A percentile compares a stretch with the other conserved stretches of the same genome.
Evolutionary conservation across 768 basidiomycete genomes (phyloP).

Genomic region (Boletus rubescentipes): DNA sequence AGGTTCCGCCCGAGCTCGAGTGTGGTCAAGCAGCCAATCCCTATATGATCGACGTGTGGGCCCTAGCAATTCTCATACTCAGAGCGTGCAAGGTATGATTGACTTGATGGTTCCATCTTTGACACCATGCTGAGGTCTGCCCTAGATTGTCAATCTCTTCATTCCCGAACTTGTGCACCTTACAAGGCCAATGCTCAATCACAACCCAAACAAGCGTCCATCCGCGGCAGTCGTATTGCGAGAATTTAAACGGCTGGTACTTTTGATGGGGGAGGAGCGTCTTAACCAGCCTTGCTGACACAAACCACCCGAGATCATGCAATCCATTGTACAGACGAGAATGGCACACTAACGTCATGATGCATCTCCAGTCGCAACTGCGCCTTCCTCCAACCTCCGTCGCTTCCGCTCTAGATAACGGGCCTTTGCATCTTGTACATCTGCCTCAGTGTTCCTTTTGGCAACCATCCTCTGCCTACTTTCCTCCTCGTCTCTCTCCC

Average conservation of each 20-base stretch:
- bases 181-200: slow-evolving; percentile 58
- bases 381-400: slow-evolving; percentile 57
- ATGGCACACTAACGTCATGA: no score
- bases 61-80: slow-evolving; percentile 61
- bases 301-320: not conserved
- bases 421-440: slow-evolving; percentile 70
- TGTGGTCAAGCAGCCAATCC: slow-evolving; percentile 49
- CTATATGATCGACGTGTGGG: slow-evolving; percentile 76
- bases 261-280: slow-evolving; percentile 40
- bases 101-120: not conserved
- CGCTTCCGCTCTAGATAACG: slow-evolving; percentile 81
- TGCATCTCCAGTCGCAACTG: slow-evolving; percentile 2
- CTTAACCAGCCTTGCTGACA: slow-evolving; percentile 19
- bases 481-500: slow-evolving; percentile 58
- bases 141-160: slow-evolving; percentile 54
- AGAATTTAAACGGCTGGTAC: slow-evolving; percentile 51
- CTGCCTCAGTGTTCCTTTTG: slow-evolving; percentile 74
- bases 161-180: slow-evolving; percentile 61
- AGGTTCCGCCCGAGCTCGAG: slow-evolving; percentile 71
- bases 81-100: slow-evolving; percentile 60
- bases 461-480: slow-evolving; percentile 64
- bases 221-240: slow-evolving; percentile 45
- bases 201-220: slow-evolving; percentile 52
- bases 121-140: slow-evolving; percentile 3
- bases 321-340: slow-evolving; percentile 6